A percentile compares a stretch with the other conserved stretches of the same genome.
These are phyloP conservation scores for Rutstroemia sp. DNA, from an alignment of 2,329 filamentous ascomycete species.

Conservation along the genomic window DNA sequence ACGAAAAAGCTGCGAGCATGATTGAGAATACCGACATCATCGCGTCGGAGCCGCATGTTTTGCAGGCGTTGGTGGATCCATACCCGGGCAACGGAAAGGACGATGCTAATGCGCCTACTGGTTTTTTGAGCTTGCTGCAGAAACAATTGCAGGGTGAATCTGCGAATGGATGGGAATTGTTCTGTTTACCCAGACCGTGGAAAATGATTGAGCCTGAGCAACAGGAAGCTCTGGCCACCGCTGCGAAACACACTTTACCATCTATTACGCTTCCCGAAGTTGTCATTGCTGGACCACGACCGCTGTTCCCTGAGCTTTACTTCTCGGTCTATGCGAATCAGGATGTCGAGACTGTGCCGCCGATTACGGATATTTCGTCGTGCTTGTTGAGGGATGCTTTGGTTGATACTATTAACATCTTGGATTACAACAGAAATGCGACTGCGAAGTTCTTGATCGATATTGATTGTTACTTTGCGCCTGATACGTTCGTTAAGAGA, in stretches of 20 bases:
- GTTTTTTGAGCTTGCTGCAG: slow-evolving; percentile 74
- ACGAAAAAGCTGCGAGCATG: slow-evolving; percentile 67
- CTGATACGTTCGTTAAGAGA: slow-evolving; percentile 85
- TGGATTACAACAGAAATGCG: slow-evolving; percentile 86
- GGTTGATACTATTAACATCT: slow-evolving; percentile 85
- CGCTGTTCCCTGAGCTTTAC: slow-evolving; percentile 87
- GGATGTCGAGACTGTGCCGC: slow-evolving; percentile 82
- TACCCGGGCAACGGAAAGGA: slow-evolving; percentile 61
- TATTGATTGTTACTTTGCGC: slow-evolving; percentile 87
- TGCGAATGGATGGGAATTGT: slow-evolving; percentile 64
- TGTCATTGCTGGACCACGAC: slow-evolving; percentile 64
- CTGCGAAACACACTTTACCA: slow-evolving; percentile 72
- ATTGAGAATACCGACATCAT: slow-evolving; percentile 95
- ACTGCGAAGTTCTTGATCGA: slow-evolving; percentile 88
- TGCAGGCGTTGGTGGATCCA: slow-evolving; percentile 81
- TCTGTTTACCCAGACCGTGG: slow-evolving; percentile 61
- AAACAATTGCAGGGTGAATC: slow-evolving; percentile 77
- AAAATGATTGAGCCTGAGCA: slow-evolving; percentile 56
- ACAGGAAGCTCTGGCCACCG: slow-evolving; percentile 48
- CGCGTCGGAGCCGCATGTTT: slow-evolving; percentile 75
- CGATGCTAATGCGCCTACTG: slow-evolving; percentile 57
- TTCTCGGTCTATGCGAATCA: slow-evolving; percentile 87
- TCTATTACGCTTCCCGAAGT: slow-evolving; percentile 66
- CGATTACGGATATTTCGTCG: slow-evolving; percentile 66
- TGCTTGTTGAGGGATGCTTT: slow-evolving; percentile 80